phyloP scores from a whole-genome alignment of 2,329 filamentous ascomycete genomes.

The Aspergillus pseudoglaucus region DNA sequence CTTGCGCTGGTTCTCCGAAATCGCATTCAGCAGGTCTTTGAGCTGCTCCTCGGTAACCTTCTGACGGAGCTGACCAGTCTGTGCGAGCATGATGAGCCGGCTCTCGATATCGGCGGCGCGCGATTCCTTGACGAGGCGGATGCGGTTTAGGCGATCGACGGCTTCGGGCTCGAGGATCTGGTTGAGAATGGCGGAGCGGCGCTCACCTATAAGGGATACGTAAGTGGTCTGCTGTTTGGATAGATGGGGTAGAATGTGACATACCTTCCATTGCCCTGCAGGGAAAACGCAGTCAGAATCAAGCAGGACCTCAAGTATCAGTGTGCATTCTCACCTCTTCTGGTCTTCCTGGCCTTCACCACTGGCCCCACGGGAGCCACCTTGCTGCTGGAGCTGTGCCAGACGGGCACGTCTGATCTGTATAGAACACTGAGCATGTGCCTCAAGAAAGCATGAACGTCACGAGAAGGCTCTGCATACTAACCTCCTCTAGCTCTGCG shows the following conservation, averaged over 20 bases:
- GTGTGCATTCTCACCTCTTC: constrained; percentile 48
- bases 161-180: constrained; percentile 95
- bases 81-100: constrained; percentile 83
- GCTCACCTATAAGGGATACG: constrained; percentile 19
- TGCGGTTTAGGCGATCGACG: constrained; percentile 84
- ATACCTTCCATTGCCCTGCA: constrained; percentile 29
- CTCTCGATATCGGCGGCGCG: constrained; percentile 89
- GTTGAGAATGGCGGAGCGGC: constrained; percentile 56
- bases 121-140: constrained; percentile 89
- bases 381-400: constrained; percentile 83
- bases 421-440: constrained; percentile 6
- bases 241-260: background rate
- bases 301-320: background rate
- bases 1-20: constrained; percentile 64
- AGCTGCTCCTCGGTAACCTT: constrained; percentile 91
- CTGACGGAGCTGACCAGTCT: constrained; percentile 73
- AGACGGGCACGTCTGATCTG: constrained; percentile 89
- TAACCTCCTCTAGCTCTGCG: constrained; percentile 59
- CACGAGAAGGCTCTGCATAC: constrained; percentile 3
- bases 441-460: background rate
- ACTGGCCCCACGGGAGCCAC: constrained; percentile 42
- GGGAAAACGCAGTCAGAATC: constrained; percentile 5
- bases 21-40: constrained; percentile 80
- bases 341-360: constrained; percentile 57
- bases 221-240: constrained; percentile 1